Evolutionary conservation across 352 stramenopile species (phyloP), one percentile per base, ranked within the genome.

Genomic region (Thalassiosira livingstoniorum): DNA sequence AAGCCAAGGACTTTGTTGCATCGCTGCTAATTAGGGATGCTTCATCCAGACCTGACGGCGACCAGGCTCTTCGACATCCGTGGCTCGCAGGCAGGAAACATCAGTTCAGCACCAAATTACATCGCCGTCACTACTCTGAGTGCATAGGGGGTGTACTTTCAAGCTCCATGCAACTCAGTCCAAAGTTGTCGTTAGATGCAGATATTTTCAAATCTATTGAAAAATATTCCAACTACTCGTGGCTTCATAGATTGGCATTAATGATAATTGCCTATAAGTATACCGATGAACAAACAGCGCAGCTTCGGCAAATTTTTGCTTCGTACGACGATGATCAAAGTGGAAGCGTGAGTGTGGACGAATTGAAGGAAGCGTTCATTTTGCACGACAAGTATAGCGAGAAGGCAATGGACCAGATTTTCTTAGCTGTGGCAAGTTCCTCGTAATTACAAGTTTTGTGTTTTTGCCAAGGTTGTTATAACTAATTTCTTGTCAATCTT

Each of bases 1-100:
- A 98, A 11, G 97, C 96, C 43, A 98, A 98, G 87, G 94, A 98
- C 60, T 93, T 99, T 39, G 96, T 99, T 42, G 87, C 82, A 45
- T 93, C 96, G 74, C 96, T 98, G 81, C 94, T 99, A 2, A 83
- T 98, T 0, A 91, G 97, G n/a, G 92, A 98, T 79, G 92, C 95
- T 4, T 82, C 93, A 25, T 87, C 97, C 64, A 89, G 97, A n/a
- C 83, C 87, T 15, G 97, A 94, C 10, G 94, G 96, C 13, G 89
- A 91, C 15, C 91, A 97, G 69, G 53, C 67, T 13, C 67, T 75
- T 0, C 43, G 62, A n/a, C 53, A 75, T 58, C 64, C 45, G 1
- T 73, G 64, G 64, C 15, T 73, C 39, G 60, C 47, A 4, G 47
- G 47, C 10, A 29, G 11, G 4, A 71, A n/a, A n/a, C n/a, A 42